Evolutionary conservation across 129 eudicot genomes (phyloP).

Genomic region (Flaveria brownii): DNA sequence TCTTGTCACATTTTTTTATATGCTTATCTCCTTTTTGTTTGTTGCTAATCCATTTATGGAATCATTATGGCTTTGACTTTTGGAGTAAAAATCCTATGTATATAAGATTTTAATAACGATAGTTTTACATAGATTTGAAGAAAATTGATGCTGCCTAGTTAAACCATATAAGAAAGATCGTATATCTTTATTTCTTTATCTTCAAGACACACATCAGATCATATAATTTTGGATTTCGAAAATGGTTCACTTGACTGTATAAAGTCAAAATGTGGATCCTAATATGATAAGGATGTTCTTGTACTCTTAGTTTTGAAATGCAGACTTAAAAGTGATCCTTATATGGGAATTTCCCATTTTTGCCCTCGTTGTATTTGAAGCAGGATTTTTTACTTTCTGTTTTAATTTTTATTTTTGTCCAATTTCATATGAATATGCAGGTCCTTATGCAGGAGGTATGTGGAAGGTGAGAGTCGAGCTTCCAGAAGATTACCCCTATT

Average conservation of each 20-base stretch:
- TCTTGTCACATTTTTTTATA: not conserved
- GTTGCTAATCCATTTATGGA: not conserved
- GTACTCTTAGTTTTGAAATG: too few relatives aligned
- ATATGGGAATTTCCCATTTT: too few relatives aligned
- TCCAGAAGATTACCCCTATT: slow-evolving; percentile 83
- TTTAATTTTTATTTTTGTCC: not conserved
- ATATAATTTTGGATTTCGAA: not conserved
- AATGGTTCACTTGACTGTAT: not conserved
- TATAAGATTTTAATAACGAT: not conserved
- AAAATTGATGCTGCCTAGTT: not conserved
- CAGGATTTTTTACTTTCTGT: too few relatives aligned
- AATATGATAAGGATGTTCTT: not conserved
- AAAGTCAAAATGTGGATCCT: slow-evolving; percentile 9
- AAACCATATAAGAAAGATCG: not conserved
- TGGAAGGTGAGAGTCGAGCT: slow-evolving; percentile 84
- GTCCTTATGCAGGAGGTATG: slow-evolving; percentile 72
- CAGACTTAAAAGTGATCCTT: too few relatives aligned
- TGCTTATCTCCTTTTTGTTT: not conserved
- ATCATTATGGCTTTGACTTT: slow-evolving; percentile 14
- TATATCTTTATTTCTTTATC: not conserved
- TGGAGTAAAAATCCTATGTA: not conserved
- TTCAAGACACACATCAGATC: not conserved
- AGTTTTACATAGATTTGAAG: not conserved
- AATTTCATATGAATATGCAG: slow-evolving; percentile 29
- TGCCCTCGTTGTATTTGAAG: too few relatives aligned